Percentiles rank a stretch among this genome's conserved stretches.
Evolutionary conservation across 2,329 filamentous ascomycete genomes (phyloP).

Genomic region (Trichoderma asperellum): DNA sequence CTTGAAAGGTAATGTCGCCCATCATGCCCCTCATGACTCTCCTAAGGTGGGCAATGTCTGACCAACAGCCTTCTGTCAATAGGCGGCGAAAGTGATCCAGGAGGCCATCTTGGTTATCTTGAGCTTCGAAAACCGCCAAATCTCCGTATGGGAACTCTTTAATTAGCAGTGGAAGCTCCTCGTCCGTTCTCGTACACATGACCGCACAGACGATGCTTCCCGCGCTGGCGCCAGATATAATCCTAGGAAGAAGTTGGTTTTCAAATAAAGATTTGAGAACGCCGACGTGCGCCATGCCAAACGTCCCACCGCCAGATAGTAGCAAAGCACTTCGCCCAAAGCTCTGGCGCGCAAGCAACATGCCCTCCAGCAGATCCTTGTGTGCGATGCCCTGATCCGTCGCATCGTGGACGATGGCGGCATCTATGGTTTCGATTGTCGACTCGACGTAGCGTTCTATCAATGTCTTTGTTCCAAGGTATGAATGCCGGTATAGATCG

Average conservation of each 20-base stretch:
- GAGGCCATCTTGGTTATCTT: constrained; percentile 61
- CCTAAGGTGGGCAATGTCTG: constrained; percentile 80
- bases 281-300: constrained; percentile 91
- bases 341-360: constrained; percentile 74
- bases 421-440: constrained; percentile 72
- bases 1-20: constrained; percentile 91
- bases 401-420: constrained; percentile 66
- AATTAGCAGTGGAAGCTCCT: constrained; percentile 73
- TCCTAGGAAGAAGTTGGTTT: constrained; percentile 74
- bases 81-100: constrained; percentile 72
- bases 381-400: constrained; percentile 60
- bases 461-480: constrained; percentile 82
- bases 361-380: constrained; percentile 65
- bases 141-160: constrained; percentile 77
- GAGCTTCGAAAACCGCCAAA: constrained; percentile 75
- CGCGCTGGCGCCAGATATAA: constrained; percentile 85
- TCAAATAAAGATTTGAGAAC: constrained; percentile 83
- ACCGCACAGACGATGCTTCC: constrained; percentile 85
- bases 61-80: constrained; percentile 80
- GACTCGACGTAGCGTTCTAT: constrained; percentile 88
- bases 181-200: constrained; percentile 75
- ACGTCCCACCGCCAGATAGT: constrained; percentile 83
- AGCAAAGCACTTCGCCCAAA: constrained; percentile 85
- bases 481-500: constrained; percentile 79
- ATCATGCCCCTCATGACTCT: constrained; percentile 80